Evolutionary conservation across 306 rosid species (phyloP).

Genomic region (Pueraria montana): DNA sequence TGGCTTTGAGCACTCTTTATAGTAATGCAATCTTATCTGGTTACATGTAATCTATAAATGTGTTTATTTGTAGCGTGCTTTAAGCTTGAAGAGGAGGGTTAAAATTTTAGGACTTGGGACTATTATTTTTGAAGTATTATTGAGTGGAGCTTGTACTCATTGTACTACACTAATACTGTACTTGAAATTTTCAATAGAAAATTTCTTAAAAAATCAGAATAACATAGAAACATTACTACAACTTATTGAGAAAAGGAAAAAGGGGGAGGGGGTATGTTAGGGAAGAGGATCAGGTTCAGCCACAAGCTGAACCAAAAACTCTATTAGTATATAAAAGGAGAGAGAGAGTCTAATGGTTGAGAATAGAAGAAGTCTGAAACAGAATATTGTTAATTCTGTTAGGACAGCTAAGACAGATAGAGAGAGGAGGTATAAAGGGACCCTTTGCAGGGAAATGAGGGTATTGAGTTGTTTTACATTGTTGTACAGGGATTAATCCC

Average conservation of each 20-base stretch:
- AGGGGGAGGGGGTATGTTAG: background rate
- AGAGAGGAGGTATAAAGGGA: too few species aligned
- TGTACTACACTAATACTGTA: background rate
- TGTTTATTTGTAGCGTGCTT: constrained; percentile 14
- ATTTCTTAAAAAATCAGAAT: background rate
- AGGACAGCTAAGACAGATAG: too few species aligned
- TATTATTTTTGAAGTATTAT: background rate
- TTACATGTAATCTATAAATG: constrained; percentile 1
- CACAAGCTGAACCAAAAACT: too few species aligned
- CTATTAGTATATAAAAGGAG: too few species aligned
- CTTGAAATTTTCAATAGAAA: background rate
- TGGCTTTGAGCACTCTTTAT: background rate
- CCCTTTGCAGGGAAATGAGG: too few species aligned
- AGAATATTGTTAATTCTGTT: too few species aligned
- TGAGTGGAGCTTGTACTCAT: background rate
- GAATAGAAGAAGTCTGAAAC: too few species aligned
- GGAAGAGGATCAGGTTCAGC: too few species aligned
- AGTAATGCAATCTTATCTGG: background rate
- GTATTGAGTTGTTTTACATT: too few species aligned
- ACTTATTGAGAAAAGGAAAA: background rate
- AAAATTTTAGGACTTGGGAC: background rate
- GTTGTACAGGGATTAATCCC: too few species aligned
- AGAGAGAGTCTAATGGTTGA: too few species aligned
- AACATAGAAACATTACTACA: background rate
- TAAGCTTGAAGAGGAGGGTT: background rate